Conservation (phyloP, 768 basidiomycete genomes). For the Russula virescens region DNA sequence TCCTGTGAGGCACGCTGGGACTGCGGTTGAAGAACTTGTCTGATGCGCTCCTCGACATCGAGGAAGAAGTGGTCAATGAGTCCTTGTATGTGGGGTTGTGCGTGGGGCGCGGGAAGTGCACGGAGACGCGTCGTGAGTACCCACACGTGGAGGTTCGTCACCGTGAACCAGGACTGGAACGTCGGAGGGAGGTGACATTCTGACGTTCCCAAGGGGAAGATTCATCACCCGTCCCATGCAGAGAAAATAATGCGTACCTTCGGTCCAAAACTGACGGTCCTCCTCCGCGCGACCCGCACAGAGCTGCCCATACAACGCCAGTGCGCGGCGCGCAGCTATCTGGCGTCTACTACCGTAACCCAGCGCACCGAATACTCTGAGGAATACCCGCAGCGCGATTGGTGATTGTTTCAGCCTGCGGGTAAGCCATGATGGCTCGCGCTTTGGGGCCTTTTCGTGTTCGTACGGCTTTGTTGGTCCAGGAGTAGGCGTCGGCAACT, state of each 20-base stretch:
- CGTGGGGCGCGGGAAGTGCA: conserved; percentile 64
- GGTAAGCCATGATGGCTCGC: conserved; percentile 24
- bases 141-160: conserved; percentile 92
- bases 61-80: conserved; percentile 94
- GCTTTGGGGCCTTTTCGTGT: conserved; percentile 13
- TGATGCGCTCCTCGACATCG: conserved; percentile 86
- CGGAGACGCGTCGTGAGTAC: conserved; percentile 84
- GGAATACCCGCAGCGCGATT: conserved; percentile 15
- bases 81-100: conserved; percentile 65
- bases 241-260: conserved; percentile 2
- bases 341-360: conserved; percentile 21
- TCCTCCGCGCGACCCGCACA: conserved; percentile 22
- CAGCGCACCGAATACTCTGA: conserved; percentile 21
- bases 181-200: conserved; percentile 85
- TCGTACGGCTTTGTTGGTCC: conserved; percentile 22
- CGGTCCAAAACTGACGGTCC: conserved; percentile 20
- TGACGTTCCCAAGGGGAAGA: conserved; percentile 30
- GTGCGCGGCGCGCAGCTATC: conserved; percentile 19
- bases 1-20: conserved; percentile 14
- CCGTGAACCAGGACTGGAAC: conserved; percentile 95
- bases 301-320: conserved; percentile 21
- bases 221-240: no score
- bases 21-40: conserved; percentile 47
- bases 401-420: conserved; percentile 23
- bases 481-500: not conserved